phyloP scores from a whole-genome alignment of 2,329 filamentous ascomycete genomes.

The Colletotrichum tropicale region DNA sequence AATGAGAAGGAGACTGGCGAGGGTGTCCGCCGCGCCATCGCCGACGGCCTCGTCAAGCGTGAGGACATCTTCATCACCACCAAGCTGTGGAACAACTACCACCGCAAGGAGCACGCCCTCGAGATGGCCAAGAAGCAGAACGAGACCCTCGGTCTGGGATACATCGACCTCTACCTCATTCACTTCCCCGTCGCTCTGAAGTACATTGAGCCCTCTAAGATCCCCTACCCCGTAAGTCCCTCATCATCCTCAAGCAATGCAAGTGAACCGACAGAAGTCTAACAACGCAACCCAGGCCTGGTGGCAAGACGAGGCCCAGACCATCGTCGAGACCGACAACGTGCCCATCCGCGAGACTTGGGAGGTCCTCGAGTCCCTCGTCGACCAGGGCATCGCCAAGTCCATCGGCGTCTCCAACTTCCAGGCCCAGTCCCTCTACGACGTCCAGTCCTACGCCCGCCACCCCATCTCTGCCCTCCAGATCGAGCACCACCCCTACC shows the following conservation, averaged over 20 bases:
- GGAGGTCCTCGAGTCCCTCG: constrained; percentile 64
- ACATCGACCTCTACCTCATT: constrained; percentile 74
- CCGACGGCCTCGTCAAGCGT: constrained; percentile 68
- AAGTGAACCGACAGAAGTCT: accelerated
- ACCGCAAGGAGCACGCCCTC: constrained; percentile 66
- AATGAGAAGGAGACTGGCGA: constrained; percentile 71
- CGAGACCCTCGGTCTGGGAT: constrained; percentile 66
- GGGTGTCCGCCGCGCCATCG: constrained; percentile 62
- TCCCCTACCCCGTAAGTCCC: constrained; percentile 37
- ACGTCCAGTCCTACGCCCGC: constrained; percentile 64
- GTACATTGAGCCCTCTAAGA: constrained; percentile 45
- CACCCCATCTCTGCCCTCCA: constrained; percentile 61
- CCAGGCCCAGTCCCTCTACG: constrained; percentile 61
- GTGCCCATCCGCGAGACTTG: constrained; percentile 60
- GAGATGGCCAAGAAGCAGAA: constrained; percentile 65
- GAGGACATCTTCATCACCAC: constrained; percentile 84
- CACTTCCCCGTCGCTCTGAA: constrained; percentile 59
- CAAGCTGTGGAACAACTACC: constrained; percentile 86
- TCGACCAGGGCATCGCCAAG: constrained; percentile 52
- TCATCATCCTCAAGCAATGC: background rate
- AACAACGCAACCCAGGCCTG: constrained; percentile 12
- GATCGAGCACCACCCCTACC: constrained; percentile 74
- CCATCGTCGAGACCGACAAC: constrained; percentile 36
- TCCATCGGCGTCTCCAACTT: constrained; percentile 68
- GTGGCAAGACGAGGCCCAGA: constrained; percentile 46